Percentiles rank a stretch among this genome's conserved stretches.
phyloP scores from a whole-genome alignment of 441 rosid species.

The Syzygium malaccense region DNA sequence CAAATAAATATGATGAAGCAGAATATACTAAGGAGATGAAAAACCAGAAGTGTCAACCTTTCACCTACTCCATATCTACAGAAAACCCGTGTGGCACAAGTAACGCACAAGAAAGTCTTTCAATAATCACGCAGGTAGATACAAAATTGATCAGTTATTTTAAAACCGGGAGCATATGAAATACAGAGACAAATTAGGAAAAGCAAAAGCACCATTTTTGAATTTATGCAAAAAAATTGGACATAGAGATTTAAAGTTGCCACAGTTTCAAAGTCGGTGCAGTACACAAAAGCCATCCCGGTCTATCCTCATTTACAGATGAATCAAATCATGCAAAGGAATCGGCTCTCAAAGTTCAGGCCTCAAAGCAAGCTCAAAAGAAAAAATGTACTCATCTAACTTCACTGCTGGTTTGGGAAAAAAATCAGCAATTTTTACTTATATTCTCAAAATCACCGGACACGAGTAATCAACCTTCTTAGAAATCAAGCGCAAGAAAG shows the following conservation, averaged over 20 bases:
- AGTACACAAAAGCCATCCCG: not conserved
- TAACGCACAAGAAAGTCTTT: not conserved
- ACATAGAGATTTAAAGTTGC: not conserved
- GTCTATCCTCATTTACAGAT: not conserved
- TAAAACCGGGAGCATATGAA: not conserved
- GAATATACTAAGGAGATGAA: not conserved
- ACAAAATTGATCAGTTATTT: not conserved
- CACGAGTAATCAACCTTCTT: no score
- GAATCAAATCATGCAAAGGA: no score
- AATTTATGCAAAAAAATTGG: not conserved
- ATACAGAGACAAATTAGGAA: not conserved
- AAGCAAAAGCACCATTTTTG: not conserved
- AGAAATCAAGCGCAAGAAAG: no score
- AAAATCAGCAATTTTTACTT: no score
- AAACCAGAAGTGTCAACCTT: not conserved
- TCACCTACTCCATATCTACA: not conserved
- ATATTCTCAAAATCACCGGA: no score
- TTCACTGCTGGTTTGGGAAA: no score
- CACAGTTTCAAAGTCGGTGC: not conserved
- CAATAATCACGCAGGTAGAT: not conserved
- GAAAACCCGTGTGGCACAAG: not conserved
- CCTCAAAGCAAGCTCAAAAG: no score
- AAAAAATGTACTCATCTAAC: no score
- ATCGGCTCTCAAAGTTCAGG: no score
- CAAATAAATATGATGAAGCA: not conserved